Evolutionary conservation across 2,329 filamentous ascomycete species (phyloP).

Genomic region (Aspergillus amoenus): DNA sequence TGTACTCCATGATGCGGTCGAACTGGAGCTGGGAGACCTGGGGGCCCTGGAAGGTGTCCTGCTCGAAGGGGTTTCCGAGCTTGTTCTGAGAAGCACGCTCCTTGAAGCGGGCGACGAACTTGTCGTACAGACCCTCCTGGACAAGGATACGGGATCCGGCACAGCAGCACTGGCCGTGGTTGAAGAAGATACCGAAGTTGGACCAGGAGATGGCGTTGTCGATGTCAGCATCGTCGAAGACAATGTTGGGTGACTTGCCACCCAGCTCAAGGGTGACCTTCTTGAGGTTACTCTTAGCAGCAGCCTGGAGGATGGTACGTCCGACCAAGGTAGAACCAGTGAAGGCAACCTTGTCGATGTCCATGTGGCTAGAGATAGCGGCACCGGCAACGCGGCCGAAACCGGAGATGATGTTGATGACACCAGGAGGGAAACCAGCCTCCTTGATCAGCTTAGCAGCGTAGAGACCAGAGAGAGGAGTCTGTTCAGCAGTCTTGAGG

Average conservation of each 20-base stretch:
- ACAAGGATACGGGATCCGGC: constrained; percentile 26
- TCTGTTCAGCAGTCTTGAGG: constrained; percentile 66
- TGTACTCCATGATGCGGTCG: constrained; percentile 75
- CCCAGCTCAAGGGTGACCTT: constrained; percentile 57
- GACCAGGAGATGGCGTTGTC: constrained; percentile 28
- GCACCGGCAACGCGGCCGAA: constrained; percentile 77
- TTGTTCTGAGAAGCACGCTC: constrained; percentile 69
- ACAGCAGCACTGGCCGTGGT: constrained; percentile 28
- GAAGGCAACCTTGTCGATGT: constrained; percentile 65
- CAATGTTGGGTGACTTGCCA: constrained; percentile 29
- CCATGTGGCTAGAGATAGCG: constrained; percentile 61
- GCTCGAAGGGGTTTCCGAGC: constrained; percentile 76
- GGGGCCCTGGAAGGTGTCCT: constrained; percentile 80
- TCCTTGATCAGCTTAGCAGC: constrained; percentile 56
- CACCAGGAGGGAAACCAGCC: constrained; percentile 62
- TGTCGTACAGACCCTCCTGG: constrained; percentile 27
- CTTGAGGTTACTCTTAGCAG: constrained; percentile 63
- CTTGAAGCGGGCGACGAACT: constrained; percentile 74
- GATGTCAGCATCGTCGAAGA: constrained; percentile 27
- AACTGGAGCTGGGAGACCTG: constrained; percentile 81
- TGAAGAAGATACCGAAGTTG: constrained; percentile 29
- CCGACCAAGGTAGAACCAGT: constrained; percentile 62
- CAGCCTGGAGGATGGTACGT: constrained; percentile 61
- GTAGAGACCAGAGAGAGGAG: constrained; percentile 64
- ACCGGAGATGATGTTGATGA: constrained; percentile 66